Conservation (phyloP, 176 grass and related monocot genomes). For the Thinopyrum elongatum region DNA sequence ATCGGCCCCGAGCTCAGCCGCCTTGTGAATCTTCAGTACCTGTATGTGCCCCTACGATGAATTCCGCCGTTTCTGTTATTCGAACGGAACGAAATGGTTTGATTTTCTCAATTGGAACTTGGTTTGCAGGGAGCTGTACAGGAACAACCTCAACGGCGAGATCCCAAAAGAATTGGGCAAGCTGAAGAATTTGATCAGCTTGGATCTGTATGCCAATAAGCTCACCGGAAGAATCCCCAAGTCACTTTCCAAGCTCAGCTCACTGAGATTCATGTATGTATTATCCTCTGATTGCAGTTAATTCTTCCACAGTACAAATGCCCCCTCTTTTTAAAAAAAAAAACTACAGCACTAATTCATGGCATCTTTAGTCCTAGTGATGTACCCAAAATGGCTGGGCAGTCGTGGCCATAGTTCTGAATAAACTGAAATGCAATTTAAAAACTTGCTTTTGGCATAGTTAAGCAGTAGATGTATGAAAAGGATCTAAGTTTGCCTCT, state of each 20-base stretch:
- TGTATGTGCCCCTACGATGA: conserved; percentile 42
- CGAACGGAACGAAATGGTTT: neutral
- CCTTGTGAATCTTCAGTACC: conserved; percentile 78
- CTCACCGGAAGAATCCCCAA: conserved; percentile 72
- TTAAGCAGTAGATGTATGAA: neutral
- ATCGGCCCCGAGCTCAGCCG: conserved; percentile 79
- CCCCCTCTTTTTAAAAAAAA: neutral
- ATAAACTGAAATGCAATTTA: neutral
- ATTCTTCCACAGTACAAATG: neutral
- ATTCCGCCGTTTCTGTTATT: conserved; percentile 14
- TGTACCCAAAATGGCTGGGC: neutral
- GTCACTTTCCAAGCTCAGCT: conserved; percentile 78
- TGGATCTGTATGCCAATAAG: conserved; percentile 89
- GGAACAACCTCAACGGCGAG: conserved; percentile 71
- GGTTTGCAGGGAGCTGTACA: conserved; percentile 78
- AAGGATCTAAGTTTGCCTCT: neutral
- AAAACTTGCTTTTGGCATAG: neutral
- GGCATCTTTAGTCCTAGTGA: neutral
- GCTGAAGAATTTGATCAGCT: conserved; percentile 88
- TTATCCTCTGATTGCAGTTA: neutral
- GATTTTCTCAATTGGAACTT: conserved; percentile 2
- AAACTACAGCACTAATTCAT: neutral
- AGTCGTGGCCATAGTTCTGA: neutral
- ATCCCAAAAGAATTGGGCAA: conserved; percentile 83
- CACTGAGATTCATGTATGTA: conserved; percentile 88